Evolutionary conservation across 371 early-diverging fungal genomes (phyloP).

Genomic region (Mortierella sp.): DNA sequence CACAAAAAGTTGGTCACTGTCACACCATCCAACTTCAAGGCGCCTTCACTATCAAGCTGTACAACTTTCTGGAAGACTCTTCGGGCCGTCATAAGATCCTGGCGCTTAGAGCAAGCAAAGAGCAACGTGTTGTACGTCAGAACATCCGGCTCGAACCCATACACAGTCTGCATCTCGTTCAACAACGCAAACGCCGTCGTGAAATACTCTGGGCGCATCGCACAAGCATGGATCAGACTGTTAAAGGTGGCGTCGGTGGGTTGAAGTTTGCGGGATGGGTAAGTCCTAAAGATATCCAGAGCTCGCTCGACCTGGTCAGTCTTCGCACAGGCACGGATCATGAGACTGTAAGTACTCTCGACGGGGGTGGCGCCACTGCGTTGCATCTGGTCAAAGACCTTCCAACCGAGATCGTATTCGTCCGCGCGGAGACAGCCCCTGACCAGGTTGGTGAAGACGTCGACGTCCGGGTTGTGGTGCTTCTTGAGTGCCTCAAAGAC

Average conservation of each 20-base stretch:
- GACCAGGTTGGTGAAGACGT: conserved; percentile 85
- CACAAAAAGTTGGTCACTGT: conserved; percentile 79
- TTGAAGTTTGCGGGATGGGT: conserved; percentile 60
- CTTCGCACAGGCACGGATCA: conserved; percentile 94
- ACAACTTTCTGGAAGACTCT: conserved; percentile 73
- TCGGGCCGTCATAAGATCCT: conserved; percentile 74
- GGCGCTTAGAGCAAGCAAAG: conserved; percentile 79
- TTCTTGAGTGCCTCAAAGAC: conserved; percentile 52
- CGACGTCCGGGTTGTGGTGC: conserved; percentile 65
- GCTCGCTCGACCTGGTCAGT: conserved; percentile 58
- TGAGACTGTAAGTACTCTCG: conserved; percentile 84
- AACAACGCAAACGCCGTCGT: conserved; percentile 85
- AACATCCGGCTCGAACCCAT: conserved; percentile 85
- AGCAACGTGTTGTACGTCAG: conserved; percentile 88
- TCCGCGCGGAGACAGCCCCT: conserved; percentile 83
- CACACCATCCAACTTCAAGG: conserved; percentile 65
- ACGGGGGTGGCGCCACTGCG: conserved; percentile 84
- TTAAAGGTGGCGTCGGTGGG: conserved; percentile 91
- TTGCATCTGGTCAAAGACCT: conserved; percentile 92
- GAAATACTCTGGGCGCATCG: conserved; percentile 79
- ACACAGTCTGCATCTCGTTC: conserved; percentile 82
- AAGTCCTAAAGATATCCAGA: conserved; percentile 50
- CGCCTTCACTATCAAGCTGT: conserved; percentile 57
- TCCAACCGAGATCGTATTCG: conserved; percentile 88
- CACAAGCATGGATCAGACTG: conserved; percentile 89